These are phyloP conservation scores for Psilocybe tampanensis DNA, from an alignment of 768 basidiomycete genomes.

Conservation along the genomic window DNA sequence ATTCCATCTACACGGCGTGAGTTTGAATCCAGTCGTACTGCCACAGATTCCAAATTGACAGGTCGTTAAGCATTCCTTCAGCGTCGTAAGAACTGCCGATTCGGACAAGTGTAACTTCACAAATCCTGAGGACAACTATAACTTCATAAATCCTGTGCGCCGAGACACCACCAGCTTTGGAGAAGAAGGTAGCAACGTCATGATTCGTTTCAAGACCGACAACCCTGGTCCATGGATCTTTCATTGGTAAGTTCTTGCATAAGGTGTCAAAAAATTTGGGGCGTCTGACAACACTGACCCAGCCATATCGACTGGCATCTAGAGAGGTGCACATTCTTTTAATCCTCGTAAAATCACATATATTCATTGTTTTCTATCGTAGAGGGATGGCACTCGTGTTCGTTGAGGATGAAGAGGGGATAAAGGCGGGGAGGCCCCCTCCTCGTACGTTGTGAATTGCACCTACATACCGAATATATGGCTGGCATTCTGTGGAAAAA, in stretches of 20 bases:
- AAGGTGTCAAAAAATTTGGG: background rate
- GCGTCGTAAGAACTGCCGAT: conserved; percentile 46
- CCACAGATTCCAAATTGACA: background rate
- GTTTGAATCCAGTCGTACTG: background rate
- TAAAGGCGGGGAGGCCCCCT: too few relatives aligned
- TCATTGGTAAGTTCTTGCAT: conserved; percentile 40
- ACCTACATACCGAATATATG: too few relatives aligned
- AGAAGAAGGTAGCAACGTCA: background rate
- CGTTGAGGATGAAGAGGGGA: too few relatives aligned
- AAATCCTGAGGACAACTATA: too few relatives aligned
- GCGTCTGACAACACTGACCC: too few relatives aligned
- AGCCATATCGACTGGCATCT: conserved; percentile 61
- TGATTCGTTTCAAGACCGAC: conserved; percentile 2
- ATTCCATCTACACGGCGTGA: conserved; percentile 40
- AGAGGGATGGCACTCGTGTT: conserved; percentile 44
- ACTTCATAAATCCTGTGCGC: conserved; percentile 43
- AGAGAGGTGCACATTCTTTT: conserved; percentile 29
- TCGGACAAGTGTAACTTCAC: too few relatives aligned
- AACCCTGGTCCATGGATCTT: conserved; percentile 27
- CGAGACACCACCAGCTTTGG: conserved; percentile 38
- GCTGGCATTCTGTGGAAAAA: too few relatives aligned
- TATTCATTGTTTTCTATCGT: too few relatives aligned
- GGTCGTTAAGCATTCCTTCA: conserved; percentile 40
- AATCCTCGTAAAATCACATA: too few relatives aligned
- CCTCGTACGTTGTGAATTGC: too few relatives aligned